These are phyloP conservation scores for Chlorencoelia australis DNA, from an alignment of 2,329 filamentous ascomycete genomes.

Conservation along the genomic window DNA sequence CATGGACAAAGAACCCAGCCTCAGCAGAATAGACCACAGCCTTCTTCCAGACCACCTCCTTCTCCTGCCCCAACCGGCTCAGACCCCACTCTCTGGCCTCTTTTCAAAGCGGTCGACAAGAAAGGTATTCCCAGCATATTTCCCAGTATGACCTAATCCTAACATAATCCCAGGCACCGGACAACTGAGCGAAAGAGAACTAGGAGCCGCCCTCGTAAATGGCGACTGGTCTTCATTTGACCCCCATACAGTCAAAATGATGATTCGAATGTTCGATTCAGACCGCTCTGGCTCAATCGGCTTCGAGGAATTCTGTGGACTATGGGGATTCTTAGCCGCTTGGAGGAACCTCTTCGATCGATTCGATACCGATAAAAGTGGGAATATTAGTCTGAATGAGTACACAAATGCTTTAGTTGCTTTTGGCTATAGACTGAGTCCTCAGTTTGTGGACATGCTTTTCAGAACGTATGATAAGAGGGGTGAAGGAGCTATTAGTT, in stretches of 20 bases:
- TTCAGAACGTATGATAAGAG: constrained; percentile 85
- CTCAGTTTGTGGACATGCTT: constrained; percentile 71
- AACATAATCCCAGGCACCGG: constrained; percentile 61
- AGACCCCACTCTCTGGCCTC: constrained; percentile 66
- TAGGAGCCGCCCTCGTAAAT: constrained; percentile 86
- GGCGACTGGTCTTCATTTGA: constrained; percentile 95
- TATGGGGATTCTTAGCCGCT: constrained; percentile 91
- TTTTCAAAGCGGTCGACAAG: constrained; percentile 89
- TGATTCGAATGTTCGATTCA: constrained; percentile 99
- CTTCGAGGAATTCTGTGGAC: constrained; percentile 90
- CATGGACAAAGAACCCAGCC: constrained; percentile 30
- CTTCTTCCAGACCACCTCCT: constrained; percentile 55
- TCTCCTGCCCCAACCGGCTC: constrained; percentile 49
- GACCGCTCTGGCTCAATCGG: constrained; percentile 82
- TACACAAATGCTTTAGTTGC: constrained; percentile 84
- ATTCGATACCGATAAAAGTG: constrained; percentile 80
- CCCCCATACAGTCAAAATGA: constrained; percentile 89
- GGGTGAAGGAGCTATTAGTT: constrained; percentile 63
- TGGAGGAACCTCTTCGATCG: constrained; percentile 94
- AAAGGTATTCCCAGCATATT: constrained; percentile 42
- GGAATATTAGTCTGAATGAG: constrained; percentile 77
- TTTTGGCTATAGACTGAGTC: constrained; percentile 85
- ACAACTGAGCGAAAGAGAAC: constrained; percentile 74
- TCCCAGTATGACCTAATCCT: no score
- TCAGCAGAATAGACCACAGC: constrained; percentile 30